phyloP scores from a whole-genome alignment of 2,329 filamentous ascomycete species.

The Epichloe festucae region DNA sequence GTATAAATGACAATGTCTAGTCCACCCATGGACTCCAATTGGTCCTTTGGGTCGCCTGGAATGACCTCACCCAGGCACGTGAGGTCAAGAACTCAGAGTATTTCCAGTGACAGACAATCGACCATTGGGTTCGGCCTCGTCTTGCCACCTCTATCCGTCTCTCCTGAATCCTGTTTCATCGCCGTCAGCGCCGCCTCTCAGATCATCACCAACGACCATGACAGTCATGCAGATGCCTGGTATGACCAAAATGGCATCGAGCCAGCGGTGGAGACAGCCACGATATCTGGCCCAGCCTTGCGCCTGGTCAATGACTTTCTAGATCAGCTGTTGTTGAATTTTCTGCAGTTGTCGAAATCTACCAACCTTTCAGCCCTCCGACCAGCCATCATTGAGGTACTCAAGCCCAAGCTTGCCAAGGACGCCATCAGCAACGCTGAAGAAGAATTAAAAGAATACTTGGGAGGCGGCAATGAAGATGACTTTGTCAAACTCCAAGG shows the following conservation, averaged over 20 bases:
- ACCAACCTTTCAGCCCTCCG: slow-evolving; percentile 64
- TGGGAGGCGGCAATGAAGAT: slow-evolving; percentile 68
- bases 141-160: slow-evolving; percentile 54
- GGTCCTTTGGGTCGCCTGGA: slow-evolving; percentile 13
- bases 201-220: slow-evolving; percentile 80
- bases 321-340: slow-evolving; percentile 83
- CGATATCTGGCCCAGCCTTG: slow-evolving; percentile 62
- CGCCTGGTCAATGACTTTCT: slow-evolving; percentile 80
- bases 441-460: slow-evolving; percentile 76
- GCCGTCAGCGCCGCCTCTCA: slow-evolving; percentile 79
- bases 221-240: slow-evolving; percentile 57
- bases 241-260: slow-evolving; percentile 56
- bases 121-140: slow-evolving; percentile 43
- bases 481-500: slow-evolving; percentile 47
- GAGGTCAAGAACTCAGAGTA: slow-evolving; percentile 45
- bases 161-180: slow-evolving; percentile 76
- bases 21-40: slow-evolving; percentile 6
- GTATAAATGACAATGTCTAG: not conserved
- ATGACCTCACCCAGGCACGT: slow-evolving; percentile 21
- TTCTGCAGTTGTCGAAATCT: slow-evolving; percentile 68
- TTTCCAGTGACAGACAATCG: slow-evolving; percentile 60
- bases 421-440: slow-evolving; percentile 75
- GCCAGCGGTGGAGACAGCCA: slow-evolving; percentile 51
- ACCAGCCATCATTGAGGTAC: slow-evolving; percentile 70
- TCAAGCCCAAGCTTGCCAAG: slow-evolving; percentile 79